Evolutionary conservation across 1,284 basidiomycete species (phyloP), one percentile per base, ranked within the genome.

Genomic region (Cryptococcus sp.): DNA sequence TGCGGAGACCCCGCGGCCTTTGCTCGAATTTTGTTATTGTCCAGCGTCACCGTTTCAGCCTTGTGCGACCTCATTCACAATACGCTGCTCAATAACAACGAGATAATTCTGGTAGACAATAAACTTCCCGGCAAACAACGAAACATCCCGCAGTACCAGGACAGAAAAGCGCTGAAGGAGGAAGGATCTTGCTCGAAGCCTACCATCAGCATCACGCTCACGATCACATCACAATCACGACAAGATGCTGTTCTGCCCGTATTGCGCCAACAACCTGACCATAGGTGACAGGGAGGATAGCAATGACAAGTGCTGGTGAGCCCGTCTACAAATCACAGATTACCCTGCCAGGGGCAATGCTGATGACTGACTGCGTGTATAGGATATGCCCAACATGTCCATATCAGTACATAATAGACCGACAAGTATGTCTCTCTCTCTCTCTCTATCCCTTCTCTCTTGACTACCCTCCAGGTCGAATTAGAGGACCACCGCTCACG

Each of bases 361-460:
- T 35, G 31, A 8, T 35, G 8, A 35, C 31, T 31, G 44, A 15
- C 19, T 22, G n/a, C 56, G 49, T 16, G 22, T 6, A 16, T 47
- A 97, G 92, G 91, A 88, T 88, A 0, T 98, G 93, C 74, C 90
- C 91, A 70, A 90, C 91, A 3, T 98, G 94, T 73, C 89, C 95
- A 1, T 98, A 97, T 77, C 92, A 97, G 68, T 94, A 94, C 75
- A 90, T 92, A 1, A 93, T 97, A 66, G 70, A 80, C 11, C 84
- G 85, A 69, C 90, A 92, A 81, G 91, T 89, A 44, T 72, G 79
- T 46, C 53, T 53, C 47, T 35, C 44, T 54, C 51, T 47, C 31
- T 25, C 17, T 22, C 51, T 52, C 35, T 50, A n/a, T n/a, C n/a
- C n/a, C n/a, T 39, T n/a, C 41, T 25, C 25, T 48, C 22, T 22